Evolutionary conservation across 805 yeast genomes (phyloP), one percentile per base, ranked within the genome.

Genomic region (Kuraishia hungarica): DNA sequence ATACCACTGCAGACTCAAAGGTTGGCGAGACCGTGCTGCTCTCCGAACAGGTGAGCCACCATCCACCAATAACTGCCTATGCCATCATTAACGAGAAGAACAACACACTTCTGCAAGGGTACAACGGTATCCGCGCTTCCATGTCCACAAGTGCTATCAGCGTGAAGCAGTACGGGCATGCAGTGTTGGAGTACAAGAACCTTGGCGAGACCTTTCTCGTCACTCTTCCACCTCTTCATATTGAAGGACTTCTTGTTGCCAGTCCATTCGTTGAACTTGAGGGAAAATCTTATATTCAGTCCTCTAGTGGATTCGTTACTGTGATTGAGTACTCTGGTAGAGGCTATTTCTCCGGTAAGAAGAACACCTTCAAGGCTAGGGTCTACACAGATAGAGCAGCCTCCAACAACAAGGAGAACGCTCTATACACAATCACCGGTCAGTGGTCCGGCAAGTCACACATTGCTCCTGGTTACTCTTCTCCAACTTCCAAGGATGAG

Each of bases 41-140:
- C 54, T 82, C 92, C 59, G 99, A 94, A 71, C 99, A 94, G 72
- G 97, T 94, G 15, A 84, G 92, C 58, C 99, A 94, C 72, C 99
- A 94, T 70, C 99, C 99, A 19, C 98, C 99, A 24, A 86, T 88
- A 39, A 92, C 98, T n/a, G 97, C 94, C 6, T 94, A 91, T 67
- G 81, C 91, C 49, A 80, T 94, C 55, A 73, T 81, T 64, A 91
- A 91, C 67, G 87, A 84, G 59, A 81, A 82, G 63, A 78, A 86
- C 68, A 78, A 84, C 39, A 85, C 86, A 24, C 71, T 75, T 48
- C 75, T 91, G 59, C 88, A 92, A 69, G 99, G 99, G 54, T 93
- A 89, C 73, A 92, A 89, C 66, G 93, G 93, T 47, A 82, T 93
- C 65, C 87, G 82, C 69, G 92, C 97, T 24, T 82, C 89, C 22